These are phyloP conservation scores for Buxus sempervirens DNA, from an alignment of 164 flowering plant species.

Conservation along the genomic window DNA sequence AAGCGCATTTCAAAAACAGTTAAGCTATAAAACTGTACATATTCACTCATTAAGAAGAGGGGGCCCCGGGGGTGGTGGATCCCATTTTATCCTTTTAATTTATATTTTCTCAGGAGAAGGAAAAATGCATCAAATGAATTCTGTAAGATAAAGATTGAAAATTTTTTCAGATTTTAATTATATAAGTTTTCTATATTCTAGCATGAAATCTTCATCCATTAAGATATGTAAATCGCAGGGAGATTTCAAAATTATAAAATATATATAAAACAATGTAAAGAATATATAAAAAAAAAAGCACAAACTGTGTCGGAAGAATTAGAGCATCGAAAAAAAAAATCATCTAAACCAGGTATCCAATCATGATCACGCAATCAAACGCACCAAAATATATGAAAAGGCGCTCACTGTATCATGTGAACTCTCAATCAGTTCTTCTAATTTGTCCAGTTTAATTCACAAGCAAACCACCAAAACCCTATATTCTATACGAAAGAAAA, in stretches of 20 bases:
- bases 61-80: too few relatives aligned
- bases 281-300: background rate
- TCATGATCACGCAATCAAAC: background rate
- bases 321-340: constrained; percentile 1
- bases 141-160: too few relatives aligned
- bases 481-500: background rate
- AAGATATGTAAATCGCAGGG: background rate
- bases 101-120: too few relatives aligned
- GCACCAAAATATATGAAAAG: background rate
- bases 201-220: background rate
- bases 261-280: too few relatives aligned
- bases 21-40: too few relatives aligned
- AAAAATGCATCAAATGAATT: too few relatives aligned
- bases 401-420: background rate
- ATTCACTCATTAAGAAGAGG: too few relatives aligned
- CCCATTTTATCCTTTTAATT: too few relatives aligned
- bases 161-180: background rate
- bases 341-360: constrained; percentile 8
- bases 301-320: constrained; percentile 15
- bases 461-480: constrained; percentile 3
- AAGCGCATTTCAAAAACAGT: too few relatives aligned
- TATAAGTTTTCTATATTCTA: background rate
- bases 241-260: background rate
- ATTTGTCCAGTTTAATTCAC: constrained; percentile 6
- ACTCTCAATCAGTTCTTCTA: background rate